Evolutionary conservation across 495 filamentous ascomycete genomes (phyloP).

Genomic region (Lindgomyces ingoldianus): DNA sequence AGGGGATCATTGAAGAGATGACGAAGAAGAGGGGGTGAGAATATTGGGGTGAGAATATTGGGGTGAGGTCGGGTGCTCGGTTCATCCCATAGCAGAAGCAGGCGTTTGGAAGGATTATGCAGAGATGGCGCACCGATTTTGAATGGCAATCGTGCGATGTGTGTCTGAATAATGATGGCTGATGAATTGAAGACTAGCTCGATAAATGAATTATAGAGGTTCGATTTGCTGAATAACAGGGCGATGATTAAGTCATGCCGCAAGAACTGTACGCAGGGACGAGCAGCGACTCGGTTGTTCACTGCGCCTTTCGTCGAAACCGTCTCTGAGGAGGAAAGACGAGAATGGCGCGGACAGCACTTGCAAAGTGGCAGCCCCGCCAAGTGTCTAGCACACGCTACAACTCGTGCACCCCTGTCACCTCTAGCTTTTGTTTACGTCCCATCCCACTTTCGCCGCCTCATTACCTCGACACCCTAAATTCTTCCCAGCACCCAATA

Average conservation of each 20-base stretch:
- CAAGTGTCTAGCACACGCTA: background rate
- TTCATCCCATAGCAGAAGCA: too few species aligned
- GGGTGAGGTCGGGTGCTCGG: conserved; percentile 48
- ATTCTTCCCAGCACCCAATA: background rate
- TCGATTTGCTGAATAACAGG: too few species aligned
- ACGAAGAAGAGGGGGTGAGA: conserved; percentile 46
- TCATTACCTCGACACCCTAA: background rate
- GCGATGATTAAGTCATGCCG: too few species aligned
- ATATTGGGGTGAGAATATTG: conserved; percentile 45
- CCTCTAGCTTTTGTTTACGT: conserved; percentile 19
- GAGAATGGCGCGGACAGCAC: too few species aligned
- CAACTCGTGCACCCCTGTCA: background rate
- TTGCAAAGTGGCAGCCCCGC: too few species aligned
- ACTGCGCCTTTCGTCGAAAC: too few species aligned
- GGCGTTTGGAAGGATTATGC: background rate
- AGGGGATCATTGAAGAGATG: conserved; percentile 52
- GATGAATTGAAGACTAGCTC: too few species aligned
- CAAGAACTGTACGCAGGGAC: too few species aligned
- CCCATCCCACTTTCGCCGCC: conserved; percentile 6
- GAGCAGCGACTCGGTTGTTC: too few species aligned
- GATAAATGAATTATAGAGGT: too few species aligned
- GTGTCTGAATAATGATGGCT: too few species aligned
- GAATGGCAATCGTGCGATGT: background rate
- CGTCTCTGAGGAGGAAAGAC: too few species aligned
- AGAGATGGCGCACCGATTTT: background rate